Percentiles rank a stretch among this genome's conserved stretches.
Evolutionary conservation across 2,329 filamentous ascomycete species (phyloP).

Genomic region (Monosporascus sp.): DNA sequence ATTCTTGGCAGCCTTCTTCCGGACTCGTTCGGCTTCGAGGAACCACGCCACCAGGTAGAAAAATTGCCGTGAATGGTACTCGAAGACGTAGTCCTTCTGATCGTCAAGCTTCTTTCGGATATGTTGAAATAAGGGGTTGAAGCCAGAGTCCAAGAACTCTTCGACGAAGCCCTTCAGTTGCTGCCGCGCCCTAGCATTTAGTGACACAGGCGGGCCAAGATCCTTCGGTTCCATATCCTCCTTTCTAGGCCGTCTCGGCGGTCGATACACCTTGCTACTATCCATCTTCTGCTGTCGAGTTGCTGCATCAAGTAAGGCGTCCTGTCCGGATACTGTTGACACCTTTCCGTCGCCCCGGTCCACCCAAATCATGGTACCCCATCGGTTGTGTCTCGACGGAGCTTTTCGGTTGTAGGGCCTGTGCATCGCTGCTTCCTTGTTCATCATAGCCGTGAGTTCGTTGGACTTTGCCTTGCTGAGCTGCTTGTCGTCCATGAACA

Average conservation of each 20-base stretch:
- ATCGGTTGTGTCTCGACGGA: conserved; percentile 84
- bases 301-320: conserved; percentile 68
- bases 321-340: conserved; percentile 82
- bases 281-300: conserved; percentile 84
- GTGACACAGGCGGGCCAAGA: conserved; percentile 65
- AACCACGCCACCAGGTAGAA: conserved; percentile 95
- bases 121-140: conserved; percentile 85
- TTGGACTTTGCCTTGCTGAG: conserved; percentile 62
- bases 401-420: conserved; percentile 71
- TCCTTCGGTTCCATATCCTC: conserved; percentile 64
- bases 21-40: conserved; percentile 72
- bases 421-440: conserved; percentile 79
- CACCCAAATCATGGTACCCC: conserved; percentile 97
- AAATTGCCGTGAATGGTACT: conserved; percentile 76
- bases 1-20: conserved; percentile 53
- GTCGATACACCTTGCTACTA: conserved; percentile 82
- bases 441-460: conserved; percentile 70
- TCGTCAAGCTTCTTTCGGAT: conserved; percentile 85
- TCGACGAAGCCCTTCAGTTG: conserved; percentile 79
- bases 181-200: conserved; percentile 69
- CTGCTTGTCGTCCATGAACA: conserved; percentile 79
- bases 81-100: conserved; percentile 75
- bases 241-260: conserved; percentile 59
- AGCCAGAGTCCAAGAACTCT: conserved; percentile 90
- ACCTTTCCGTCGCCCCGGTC: conserved; percentile 81